These are phyloP conservation scores for Lactarius quietus DNA, from an alignment of 768 basidiomycete species.

Conservation along the genomic window DNA sequence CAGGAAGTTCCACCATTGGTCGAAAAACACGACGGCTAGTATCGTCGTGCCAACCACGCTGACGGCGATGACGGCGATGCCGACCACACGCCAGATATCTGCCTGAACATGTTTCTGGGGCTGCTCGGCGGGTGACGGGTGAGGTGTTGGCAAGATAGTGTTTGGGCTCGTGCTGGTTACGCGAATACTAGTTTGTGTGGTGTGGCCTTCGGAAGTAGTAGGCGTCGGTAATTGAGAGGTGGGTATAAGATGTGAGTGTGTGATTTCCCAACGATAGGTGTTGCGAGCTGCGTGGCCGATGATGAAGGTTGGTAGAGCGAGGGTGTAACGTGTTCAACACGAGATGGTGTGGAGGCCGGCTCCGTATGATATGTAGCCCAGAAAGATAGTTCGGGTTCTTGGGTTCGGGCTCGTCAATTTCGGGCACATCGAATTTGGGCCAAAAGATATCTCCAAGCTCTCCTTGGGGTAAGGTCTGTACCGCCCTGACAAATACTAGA, in stretches of 20 bases:
- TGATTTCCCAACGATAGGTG: neutral
- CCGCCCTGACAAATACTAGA: constrained; percentile 7
- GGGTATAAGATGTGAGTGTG: neutral
- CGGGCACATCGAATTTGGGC: constrained; percentile 10
- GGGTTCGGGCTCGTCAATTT: constrained; percentile 5
- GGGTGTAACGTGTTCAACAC: neutral
- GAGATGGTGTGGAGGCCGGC: constrained; percentile 22
- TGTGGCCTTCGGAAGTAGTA: neutral
- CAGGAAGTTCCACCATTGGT: constrained; percentile 64
- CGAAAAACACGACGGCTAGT: constrained; percentile 62
- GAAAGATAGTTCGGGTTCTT: constrained; percentile 2
- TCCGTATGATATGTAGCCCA: constrained; percentile 15
- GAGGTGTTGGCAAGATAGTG: neutral
- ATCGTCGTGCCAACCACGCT: constrained; percentile 53
- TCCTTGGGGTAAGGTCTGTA: constrained; percentile 16
- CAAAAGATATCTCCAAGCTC: constrained; percentile 14
- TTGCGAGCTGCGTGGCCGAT: neutral
- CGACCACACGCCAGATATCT: constrained; percentile 63
- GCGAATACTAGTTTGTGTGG: neutral
- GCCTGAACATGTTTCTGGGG: constrained; percentile 13
- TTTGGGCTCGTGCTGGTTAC: neutral
- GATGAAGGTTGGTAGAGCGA: constrained; percentile 3
- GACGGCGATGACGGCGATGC: constrained; percentile 62
- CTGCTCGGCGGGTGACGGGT: constrained; percentile 6
- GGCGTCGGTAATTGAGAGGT: neutral